These are phyloP conservation scores for Ophioceras dolichostomum DNA, from an alignment of 2,329 filamentous ascomycete genomes.

Conservation along the genomic window DNA sequence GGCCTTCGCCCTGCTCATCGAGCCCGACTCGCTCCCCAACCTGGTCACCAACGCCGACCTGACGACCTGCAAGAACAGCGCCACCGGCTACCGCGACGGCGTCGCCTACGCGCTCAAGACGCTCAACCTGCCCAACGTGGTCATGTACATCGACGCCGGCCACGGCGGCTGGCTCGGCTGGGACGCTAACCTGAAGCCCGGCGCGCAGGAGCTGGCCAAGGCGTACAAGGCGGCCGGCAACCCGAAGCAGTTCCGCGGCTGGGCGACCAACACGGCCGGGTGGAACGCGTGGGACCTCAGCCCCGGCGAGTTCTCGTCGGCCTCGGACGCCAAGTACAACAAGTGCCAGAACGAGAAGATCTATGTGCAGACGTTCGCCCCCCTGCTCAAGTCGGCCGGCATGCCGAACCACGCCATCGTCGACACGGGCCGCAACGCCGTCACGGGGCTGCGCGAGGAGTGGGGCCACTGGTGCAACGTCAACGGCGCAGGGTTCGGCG, in stretches of 20 bases:
- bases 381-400: slow-evolving; percentile 22
- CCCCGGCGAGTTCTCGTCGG: slow-evolving; percentile 26
- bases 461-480: slow-evolving; percentile 42
- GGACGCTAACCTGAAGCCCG: slow-evolving; percentile 38
- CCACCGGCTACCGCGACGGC: slow-evolving; percentile 40
- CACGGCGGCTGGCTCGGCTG: slow-evolving; percentile 55
- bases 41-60: slow-evolving; percentile 47
- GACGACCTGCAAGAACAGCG: slow-evolving; percentile 38
- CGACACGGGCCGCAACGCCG: slow-evolving; percentile 27
- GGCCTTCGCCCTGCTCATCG: slow-evolving; percentile 28
- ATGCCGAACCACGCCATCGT: slow-evolving; percentile 29
- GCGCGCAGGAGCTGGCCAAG: slow-evolving; percentile 24
- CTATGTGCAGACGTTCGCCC: slow-evolving; percentile 27
- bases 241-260: slow-evolving; percentile 24
- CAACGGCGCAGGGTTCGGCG: slow-evolving; percentile 46
- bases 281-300: slow-evolving; percentile 25
- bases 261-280: slow-evolving; percentile 25
- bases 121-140: slow-evolving; percentile 47
- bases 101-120: slow-evolving; percentile 41
- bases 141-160: slow-evolving; percentile 52
- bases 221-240: slow-evolving; percentile 23
- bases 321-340: slow-evolving; percentile 28
- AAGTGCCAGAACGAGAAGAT: slow-evolving; percentile 27
- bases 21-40: slow-evolving; percentile 52
- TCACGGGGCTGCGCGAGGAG: slow-evolving; percentile 26